Base-by-base conservation (phyloP, 768 basidiomycete species). In the Rhodotorula kratochvilovae region DNA sequence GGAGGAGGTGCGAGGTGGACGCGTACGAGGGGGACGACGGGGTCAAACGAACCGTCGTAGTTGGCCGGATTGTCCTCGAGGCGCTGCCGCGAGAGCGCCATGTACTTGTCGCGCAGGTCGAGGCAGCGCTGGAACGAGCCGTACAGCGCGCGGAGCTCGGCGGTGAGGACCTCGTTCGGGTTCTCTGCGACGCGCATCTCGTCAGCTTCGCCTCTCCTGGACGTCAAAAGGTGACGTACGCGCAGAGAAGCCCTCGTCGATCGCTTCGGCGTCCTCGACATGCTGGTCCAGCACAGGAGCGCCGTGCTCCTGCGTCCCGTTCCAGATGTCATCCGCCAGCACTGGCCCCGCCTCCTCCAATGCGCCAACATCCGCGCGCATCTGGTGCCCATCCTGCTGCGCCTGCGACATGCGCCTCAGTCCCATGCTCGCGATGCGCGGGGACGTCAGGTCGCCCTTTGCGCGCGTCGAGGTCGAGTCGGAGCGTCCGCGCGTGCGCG, bases 51-150 rank as follows among this genome's bases (percentile, higher is more conserved):
- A 0, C 87, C 90, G 74, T 98, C 96, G 79, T 94, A 86, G 80
- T 98, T 92, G 71, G 86, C 85, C 0, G 96, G 96, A 80, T 98
- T 90, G 81, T 98, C 96, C 5, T 95, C 96, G 6, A 98, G 86
- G 64, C 92, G 85, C 79, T 99, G 96, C 8, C 88, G 85, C 2
- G 94, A 97, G 69, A 86, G 86, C 12, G 83, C 74, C 82, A 96
- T 93, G 82, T 97, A 99, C 81, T 97, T 98, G 82, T 98, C 95
- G 36, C 96, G 89, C 29, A 98, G 83, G 64, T 90, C 87, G 58
- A 98, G 87, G 78, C 95, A 98, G 77, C 64, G 71, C 84, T 87
- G 68, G 78, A 98, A 86, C 2, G 88, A 85, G 70, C 87, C 84
- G 70, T 90, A 87, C 23, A 92, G 83, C 15, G 77, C 76, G 36